These are phyloP conservation scores for Alternaria sp. DNA, from an alignment of 2,329 filamentous ascomycete species.

Conservation along the genomic window DNA sequence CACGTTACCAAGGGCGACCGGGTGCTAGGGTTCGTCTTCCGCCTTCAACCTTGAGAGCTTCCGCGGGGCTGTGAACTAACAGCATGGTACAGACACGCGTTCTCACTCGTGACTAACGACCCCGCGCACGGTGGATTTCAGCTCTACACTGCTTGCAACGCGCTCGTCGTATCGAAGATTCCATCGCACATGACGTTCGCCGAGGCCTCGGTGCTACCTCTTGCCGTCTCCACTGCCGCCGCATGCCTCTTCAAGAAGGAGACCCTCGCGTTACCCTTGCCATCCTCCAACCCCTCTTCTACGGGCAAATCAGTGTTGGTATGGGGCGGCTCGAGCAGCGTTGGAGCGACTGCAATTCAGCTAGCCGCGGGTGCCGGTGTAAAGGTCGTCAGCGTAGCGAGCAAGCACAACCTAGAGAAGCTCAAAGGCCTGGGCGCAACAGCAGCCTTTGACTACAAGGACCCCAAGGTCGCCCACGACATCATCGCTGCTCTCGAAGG, in stretches of 20 bases:
- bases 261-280: constrained; percentile 49
- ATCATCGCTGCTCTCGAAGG: constrained; percentile 50
- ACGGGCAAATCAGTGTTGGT: constrained; percentile 52
- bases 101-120: constrained; percentile 31
- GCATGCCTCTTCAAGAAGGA: constrained; percentile 51
- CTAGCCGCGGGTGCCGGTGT: constrained; percentile 51
- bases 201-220: constrained; percentile 51
- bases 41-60: not conserved
- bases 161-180: constrained; percentile 46
- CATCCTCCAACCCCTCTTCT: constrained; percentile 40
- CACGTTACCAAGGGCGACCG: constrained; percentile 55
- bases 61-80: not conserved
- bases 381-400: constrained; percentile 50
- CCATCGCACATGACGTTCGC: constrained; percentile 48
- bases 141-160: constrained; percentile 40
- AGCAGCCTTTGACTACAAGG: constrained; percentile 43
- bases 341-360: constrained; percentile 55
- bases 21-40: constrained; percentile 47
- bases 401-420: constrained; percentile 39
- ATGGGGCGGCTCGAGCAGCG: constrained; percentile 58
- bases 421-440: constrained; percentile 39
- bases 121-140: constrained; percentile 42
- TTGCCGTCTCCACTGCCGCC: constrained; percentile 54
- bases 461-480: constrained; percentile 42
- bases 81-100: constrained; percentile 25